Percentiles rank a stretch among this genome's conserved stretches.
Evolutionary conservation across 305 asterid species (phyloP).

Genomic region (Fraxinus angustifolia): DNA sequence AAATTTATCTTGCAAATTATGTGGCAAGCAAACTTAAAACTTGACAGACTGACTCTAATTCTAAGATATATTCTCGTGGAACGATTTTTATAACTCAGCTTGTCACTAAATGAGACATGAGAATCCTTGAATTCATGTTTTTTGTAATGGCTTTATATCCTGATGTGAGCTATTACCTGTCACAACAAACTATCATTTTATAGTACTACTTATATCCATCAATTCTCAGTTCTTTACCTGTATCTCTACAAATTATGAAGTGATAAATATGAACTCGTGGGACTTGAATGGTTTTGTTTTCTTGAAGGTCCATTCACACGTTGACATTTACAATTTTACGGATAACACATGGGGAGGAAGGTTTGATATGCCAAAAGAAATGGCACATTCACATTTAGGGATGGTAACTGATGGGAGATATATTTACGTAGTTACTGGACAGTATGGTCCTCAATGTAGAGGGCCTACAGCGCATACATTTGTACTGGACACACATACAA

Average conservation of each 20-base stretch:
- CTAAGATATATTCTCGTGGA: not conserved
- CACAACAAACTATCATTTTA: not conserved
- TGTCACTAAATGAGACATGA: not conserved
- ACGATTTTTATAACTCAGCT: slow-evolving; percentile 11
- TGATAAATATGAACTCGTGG: slow-evolving; percentile 16
- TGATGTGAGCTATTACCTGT: not conserved
- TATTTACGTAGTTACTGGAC: slow-evolving; percentile 81
- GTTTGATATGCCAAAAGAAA: slow-evolving; percentile 94
- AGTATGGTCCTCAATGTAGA: slow-evolving; percentile 95
- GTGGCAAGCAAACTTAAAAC: not conserved
- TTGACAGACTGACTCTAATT: not conserved
- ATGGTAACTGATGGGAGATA: slow-evolving; percentile 93
- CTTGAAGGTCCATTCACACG: slow-evolving; percentile 87
- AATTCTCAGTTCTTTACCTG: slow-evolving; percentile 11
- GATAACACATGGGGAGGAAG: slow-evolving; percentile 88
- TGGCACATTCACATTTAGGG: slow-evolving; percentile 98
- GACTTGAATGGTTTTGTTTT: not conserved
- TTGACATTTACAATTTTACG: slow-evolving; percentile 80
- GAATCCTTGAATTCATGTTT: slow-evolving; percentile 9
- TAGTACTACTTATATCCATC: not conserved
- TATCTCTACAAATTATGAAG: not conserved
- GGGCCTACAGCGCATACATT: slow-evolving; percentile 85
- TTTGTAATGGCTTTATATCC: slow-evolving; percentile 7
- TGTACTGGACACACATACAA: slow-evolving; percentile 68
- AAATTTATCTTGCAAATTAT: not conserved